These are phyloP conservation scores for Xylaria intraflava DNA, from an alignment of 495 filamentous ascomycete genomes.

Conservation along the genomic window DNA sequence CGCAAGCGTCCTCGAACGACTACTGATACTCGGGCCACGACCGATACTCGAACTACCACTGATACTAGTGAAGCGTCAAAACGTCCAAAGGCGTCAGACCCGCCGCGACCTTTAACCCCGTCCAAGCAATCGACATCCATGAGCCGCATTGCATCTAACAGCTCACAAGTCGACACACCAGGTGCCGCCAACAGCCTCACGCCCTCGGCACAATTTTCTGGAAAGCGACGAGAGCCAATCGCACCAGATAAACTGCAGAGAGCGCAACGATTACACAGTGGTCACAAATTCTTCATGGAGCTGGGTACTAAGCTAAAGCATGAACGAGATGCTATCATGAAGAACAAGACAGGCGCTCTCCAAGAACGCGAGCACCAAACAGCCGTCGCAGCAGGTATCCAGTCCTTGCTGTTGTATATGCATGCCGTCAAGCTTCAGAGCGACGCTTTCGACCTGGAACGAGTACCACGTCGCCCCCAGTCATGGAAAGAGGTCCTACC, in stretches of 20 bases:
- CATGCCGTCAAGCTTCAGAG: slow-evolving; percentile 23
- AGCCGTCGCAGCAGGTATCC: slow-evolving; percentile 21
- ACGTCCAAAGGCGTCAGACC: slow-evolving; percentile 25
- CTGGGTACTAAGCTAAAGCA: slow-evolving; percentile 41
- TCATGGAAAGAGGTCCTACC: slow-evolving; percentile 15
- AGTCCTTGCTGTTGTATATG: slow-evolving; percentile 23
- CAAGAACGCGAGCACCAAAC: slow-evolving; percentile 20
- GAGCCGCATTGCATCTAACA: slow-evolving; percentile 42
- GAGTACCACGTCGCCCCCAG: slow-evolving; percentile 11
- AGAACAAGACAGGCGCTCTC: slow-evolving; percentile 11
- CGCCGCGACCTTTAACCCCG: slow-evolving; percentile 32
- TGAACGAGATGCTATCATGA: slow-evolving; percentile 34
- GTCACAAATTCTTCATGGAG: slow-evolving; percentile 20
- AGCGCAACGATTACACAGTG: slow-evolving; percentile 17
- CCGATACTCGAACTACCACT: slow-evolving; percentile 24
- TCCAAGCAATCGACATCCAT: slow-evolving; percentile 41
- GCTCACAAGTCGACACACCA: slow-evolving; percentile 38
- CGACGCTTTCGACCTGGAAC: slow-evolving; percentile 23
- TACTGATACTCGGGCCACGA: slow-evolving; percentile 28
- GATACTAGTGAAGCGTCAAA: slow-evolving; percentile 29
- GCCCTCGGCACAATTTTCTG: slow-evolving; percentile 24
- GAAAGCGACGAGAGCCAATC: slow-evolving; percentile 24
- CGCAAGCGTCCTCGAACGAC: slow-evolving; percentile 38
- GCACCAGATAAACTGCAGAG: slow-evolving; percentile 21
- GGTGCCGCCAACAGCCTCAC: slow-evolving; percentile 32